Evolutionary conservation across 1,284 basidiomycete species (phyloP).

Genomic region (Sporisorium graminicola): DNA sequence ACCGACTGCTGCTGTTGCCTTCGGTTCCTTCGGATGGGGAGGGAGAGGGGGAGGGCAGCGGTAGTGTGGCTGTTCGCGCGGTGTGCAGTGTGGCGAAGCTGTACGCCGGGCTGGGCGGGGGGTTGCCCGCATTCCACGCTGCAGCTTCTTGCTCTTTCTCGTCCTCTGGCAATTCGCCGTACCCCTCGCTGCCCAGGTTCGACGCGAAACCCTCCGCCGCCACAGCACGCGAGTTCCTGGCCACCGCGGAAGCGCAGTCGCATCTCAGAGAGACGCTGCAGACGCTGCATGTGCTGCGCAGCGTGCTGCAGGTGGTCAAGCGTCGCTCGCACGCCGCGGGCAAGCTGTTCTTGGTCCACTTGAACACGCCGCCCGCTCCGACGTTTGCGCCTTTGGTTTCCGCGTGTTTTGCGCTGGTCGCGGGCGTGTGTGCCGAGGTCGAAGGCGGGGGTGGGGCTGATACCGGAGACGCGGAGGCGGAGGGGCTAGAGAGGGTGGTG

Average conservation of each 20-base stretch:
- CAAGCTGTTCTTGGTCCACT: slow-evolving; percentile 7
- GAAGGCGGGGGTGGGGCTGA: background rate
- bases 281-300: background rate
- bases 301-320: background rate
- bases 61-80: background rate
- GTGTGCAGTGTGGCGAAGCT: background rate
- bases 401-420: slow-evolving; percentile 11
- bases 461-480: background rate
- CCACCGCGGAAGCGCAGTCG: background rate
- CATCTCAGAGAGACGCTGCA: background rate
- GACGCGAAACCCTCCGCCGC: background rate
- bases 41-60: too few relatives aligned
- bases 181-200: slow-evolving; percentile 4
- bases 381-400: slow-evolving; percentile 37
- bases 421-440: background rate
- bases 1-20: background rate
- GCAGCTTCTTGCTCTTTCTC: background rate
- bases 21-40: background rate
- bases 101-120: slow-evolving; percentile 15
- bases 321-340: background rate
- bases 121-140: background rate
- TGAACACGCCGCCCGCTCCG: slow-evolving; percentile 45
- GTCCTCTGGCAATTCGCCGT: background rate
- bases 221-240: background rate
- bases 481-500: background rate